phyloP scores from a whole-genome alignment of 2,329 filamentous ascomycete species.

The Pyrenophora teres region DNA sequence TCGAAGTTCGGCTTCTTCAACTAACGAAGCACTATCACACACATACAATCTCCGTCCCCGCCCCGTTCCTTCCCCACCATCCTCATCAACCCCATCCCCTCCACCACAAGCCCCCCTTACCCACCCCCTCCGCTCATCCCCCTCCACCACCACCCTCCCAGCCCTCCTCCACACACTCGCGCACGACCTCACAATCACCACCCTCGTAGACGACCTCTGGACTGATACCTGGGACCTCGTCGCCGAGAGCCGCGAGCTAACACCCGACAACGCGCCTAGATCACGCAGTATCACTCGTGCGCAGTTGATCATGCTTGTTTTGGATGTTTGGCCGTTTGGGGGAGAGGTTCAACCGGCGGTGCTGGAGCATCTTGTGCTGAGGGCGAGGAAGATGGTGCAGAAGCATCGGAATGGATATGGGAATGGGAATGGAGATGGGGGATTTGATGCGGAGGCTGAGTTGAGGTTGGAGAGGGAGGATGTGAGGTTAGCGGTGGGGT shows the following conservation, averaged over 20 bases:
- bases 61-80: background rate
- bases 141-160: background rate
- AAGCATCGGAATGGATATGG: slow-evolving; percentile 3
- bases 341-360: background rate
- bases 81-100: too few species aligned
- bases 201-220: slow-evolving; percentile 2
- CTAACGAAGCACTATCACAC: background rate
- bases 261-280: background rate
- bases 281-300: background rate
- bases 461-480: slow-evolving; percentile 1
- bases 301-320: background rate
- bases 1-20: background rate
- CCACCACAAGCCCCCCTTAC: too few species aligned
- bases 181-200: background rate
- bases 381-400: slow-evolving; percentile 1
- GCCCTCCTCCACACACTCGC: background rate
- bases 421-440: too few species aligned
- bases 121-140: background rate
- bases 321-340: background rate
- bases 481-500: background rate
- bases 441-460: background rate
- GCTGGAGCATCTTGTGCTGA: background rate
- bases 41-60: background rate
- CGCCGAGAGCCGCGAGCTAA: background rate
- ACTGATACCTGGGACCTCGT: slow-evolving; percentile 3